Conservation (phyloP, 306 rosid species). For the Potentilla sterilis region DNA sequence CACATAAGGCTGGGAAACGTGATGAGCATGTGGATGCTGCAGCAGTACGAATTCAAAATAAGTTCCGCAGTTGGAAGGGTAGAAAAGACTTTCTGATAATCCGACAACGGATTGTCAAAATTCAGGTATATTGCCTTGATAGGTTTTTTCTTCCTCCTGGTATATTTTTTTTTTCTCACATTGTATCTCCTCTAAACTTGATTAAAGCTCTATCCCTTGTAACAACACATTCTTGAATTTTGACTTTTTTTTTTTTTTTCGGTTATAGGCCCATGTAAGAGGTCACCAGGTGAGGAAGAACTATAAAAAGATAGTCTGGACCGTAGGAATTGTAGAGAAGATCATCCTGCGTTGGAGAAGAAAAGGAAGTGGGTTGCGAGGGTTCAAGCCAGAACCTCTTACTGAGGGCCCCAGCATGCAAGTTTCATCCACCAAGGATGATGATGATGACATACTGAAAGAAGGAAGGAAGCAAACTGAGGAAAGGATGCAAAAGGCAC, state of each 20-base stretch:
- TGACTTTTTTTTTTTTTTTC: constrained; percentile 19
- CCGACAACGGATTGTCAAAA: constrained; percentile 71
- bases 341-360: constrained; percentile 82
- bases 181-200: background rate
- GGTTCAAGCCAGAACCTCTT: constrained; percentile 60
- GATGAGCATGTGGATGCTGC: constrained; percentile 64
- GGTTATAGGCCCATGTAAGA: constrained; percentile 77
- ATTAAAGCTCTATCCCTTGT: background rate
- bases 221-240: constrained; percentile 1
- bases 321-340: constrained; percentile 86
- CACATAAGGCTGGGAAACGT: constrained; percentile 38
- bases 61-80: constrained; percentile 78
- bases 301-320: constrained; percentile 60
- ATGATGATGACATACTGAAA: constrained; percentile 64
- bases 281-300: constrained; percentile 89
- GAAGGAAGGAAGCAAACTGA: constrained; percentile 85
- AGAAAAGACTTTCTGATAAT: constrained; percentile 69
- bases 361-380: constrained; percentile 86
- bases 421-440: constrained; percentile 45
- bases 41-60: constrained; percentile 71
- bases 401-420: constrained; percentile 39
- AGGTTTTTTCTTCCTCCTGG: background rate
- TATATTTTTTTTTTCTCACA: background rate
- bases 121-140: constrained; percentile 53
- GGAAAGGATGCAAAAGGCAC: constrained; percentile 78